Conservation (phyloP, 441 rosid genomes). For the Syzygium malaccense region DNA sequence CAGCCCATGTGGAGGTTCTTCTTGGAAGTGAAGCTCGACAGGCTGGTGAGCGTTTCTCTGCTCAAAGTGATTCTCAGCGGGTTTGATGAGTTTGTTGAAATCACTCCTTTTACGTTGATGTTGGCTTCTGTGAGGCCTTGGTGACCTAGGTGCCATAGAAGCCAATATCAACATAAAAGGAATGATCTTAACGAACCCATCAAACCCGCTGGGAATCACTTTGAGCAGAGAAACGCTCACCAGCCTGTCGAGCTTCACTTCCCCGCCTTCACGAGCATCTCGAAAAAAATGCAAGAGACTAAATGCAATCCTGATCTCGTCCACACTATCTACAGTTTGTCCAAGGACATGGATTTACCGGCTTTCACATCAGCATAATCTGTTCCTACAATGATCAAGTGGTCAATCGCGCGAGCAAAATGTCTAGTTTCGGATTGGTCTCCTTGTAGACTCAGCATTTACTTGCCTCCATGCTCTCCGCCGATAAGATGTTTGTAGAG, state of each 20-base stretch:
- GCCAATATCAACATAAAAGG: background rate
- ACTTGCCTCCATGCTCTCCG: background rate
- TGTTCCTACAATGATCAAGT: background rate
- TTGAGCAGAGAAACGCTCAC: background rate
- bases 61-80: conserved; percentile 40
- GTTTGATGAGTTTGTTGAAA: conserved; percentile 47
- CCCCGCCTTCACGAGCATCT: background rate
- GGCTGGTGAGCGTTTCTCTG: conserved; percentile 15
- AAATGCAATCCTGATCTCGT: background rate
- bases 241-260: background rate
- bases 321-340: background rate
- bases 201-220: background rate
- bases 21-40: conserved; percentile 24
- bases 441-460: background rate
- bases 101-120: conserved; percentile 40
- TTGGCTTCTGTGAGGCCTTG: conserved; percentile 25
- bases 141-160: background rate
- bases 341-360: conserved; percentile 1
- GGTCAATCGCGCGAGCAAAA: background rate
- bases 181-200: background rate
- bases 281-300: background rate
- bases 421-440: conserved; percentile 6
- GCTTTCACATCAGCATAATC: background rate
- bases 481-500: background rate
- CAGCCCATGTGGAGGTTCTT: conserved; percentile 21